Conservation (phyloP, 345 rosid genomes). For the Eutrema japonicum region DNA sequence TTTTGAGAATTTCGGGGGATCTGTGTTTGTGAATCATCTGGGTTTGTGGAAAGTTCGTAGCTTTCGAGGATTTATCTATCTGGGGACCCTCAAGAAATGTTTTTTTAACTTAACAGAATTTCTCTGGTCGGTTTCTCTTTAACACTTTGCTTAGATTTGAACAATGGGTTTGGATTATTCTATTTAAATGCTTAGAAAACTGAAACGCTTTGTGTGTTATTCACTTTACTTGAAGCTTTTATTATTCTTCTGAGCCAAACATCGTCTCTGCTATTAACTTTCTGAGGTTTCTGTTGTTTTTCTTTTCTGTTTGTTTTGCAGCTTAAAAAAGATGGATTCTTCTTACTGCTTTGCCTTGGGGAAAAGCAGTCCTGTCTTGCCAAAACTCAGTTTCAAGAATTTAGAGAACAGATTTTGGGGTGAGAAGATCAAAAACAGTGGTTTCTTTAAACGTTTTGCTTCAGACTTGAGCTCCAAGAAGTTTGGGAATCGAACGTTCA, state of each 20-base stretch:
- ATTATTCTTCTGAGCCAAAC: conserved; percentile 31
- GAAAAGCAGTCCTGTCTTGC: conserved; percentile 44
- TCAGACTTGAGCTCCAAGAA: conserved; percentile 51
- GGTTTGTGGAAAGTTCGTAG: conserved; percentile 37
- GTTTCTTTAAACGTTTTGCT: conserved; percentile 44
- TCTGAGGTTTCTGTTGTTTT: conserved; percentile 2
- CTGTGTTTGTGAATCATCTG: conserved; percentile 33
- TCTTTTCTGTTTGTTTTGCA: conserved; percentile 26
- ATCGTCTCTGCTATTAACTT: conserved; percentile 36
- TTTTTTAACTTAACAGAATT: conserved; percentile 10
- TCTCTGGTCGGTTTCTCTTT: conserved; percentile 45
- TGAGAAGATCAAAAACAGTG: conserved; percentile 53
- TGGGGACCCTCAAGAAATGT: conserved; percentile 17
- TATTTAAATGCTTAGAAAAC: neutral
- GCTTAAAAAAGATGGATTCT: conserved; percentile 64
- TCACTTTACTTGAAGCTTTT: conserved; percentile 59
- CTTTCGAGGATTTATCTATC: conserved; percentile 38
- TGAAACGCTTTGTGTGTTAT: conserved; percentile 48
- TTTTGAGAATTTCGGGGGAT: conserved; percentile 31
- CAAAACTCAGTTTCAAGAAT: conserved; percentile 45
- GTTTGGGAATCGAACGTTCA: conserved; percentile 46
- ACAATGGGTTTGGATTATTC: conserved; percentile 27
- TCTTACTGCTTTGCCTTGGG: conserved; percentile 54
- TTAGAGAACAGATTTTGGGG: conserved; percentile 58
- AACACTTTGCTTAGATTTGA: conserved; percentile 49